These are phyloP conservation scores for Podila minutissima DNA, from an alignment of 192 early-diverging fungal species.

Conservation along the genomic window DNA sequence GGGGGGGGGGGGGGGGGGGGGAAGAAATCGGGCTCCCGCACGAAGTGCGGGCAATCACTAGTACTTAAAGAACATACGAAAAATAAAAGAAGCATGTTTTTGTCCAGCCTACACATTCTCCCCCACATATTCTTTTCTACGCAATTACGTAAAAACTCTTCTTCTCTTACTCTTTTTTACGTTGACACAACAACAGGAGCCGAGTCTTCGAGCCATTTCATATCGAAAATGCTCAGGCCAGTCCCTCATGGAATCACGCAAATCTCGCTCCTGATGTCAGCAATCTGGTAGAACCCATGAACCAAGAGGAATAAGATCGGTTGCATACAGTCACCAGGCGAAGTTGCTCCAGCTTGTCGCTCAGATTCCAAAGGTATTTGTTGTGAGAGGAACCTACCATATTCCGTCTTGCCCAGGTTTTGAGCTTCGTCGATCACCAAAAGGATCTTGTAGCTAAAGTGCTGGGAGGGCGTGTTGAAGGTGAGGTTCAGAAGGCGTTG, in stretches of 20 bases:
- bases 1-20: no score
- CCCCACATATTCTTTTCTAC: no score
- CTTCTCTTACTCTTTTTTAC: no score
- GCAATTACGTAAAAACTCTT: no score
- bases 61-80: no score
- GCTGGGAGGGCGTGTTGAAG: not conserved
- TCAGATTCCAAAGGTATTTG: slow-evolving; percentile 3
- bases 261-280: slow-evolving; percentile 3
- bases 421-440: slow-evolving; percentile 42
- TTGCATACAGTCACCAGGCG: not conserved
- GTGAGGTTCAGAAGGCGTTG: slow-evolving; percentile 3
- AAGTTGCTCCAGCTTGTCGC: slow-evolving; percentile 3
- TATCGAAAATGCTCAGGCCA: slow-evolving; percentile 24
- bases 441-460: slow-evolving; percentile 23
- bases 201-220: slow-evolving; percentile 27
- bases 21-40: no score
- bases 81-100: no score
- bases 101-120: no score
- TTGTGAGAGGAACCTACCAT: slow-evolving; percentile 12
- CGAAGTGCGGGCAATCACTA: no score
- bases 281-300: slow-evolving; percentile 18
- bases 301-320: slow-evolving; percentile 29
- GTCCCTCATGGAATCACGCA: slow-evolving; percentile 29
- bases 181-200: no score
- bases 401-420: slow-evolving; percentile 21